phyloP scores from a whole-genome alignment of 1,284 basidiomycete genomes.

The Coniferiporia sulphurascens region DNA sequence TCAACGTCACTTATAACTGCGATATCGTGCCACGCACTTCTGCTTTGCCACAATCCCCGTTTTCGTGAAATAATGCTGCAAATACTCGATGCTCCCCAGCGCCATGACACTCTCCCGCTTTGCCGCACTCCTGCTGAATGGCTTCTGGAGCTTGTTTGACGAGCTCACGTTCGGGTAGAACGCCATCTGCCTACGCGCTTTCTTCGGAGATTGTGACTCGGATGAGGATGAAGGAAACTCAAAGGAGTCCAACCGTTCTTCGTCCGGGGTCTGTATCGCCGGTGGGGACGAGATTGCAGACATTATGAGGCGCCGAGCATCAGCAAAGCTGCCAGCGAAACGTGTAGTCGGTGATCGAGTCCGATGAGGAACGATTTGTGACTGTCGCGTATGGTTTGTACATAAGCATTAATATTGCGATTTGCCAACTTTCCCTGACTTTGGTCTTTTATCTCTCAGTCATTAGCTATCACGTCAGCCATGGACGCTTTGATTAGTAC shows the following conservation, averaged over 20 bases:
- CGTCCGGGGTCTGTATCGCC: conserved; percentile 8
- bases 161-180: conserved; percentile 73
- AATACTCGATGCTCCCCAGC: conserved; percentile 79
- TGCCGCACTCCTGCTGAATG: conserved; percentile 80
- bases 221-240: conserved; percentile 14
- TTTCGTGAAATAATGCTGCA: conserved; percentile 87
- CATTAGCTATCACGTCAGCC: too few relatives aligned
- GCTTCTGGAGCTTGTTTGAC: conserved; percentile 66
- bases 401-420: background rate
- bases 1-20: conserved; percentile 1
- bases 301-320: conserved; percentile 7
- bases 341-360: background rate
- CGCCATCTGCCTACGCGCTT: conserved; percentile 56
- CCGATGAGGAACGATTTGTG: background rate
- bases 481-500: too few relatives aligned
- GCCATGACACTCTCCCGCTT: conserved; percentile 85
- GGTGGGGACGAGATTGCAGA: conserved; percentile 4
- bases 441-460: too few relatives aligned
- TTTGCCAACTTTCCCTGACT: too few relatives aligned
- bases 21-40: conserved; percentile 45
- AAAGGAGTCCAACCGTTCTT: conserved; percentile 14
- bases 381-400: too few relatives aligned
- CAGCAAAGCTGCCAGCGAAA: conserved; percentile 4
- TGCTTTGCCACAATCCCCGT: conserved; percentile 68
- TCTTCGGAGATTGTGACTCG: conserved; percentile 21